Evolutionary conservation across 163 green algal genomes (phyloP).

Genomic region (Chloroidium sp.): DNA sequence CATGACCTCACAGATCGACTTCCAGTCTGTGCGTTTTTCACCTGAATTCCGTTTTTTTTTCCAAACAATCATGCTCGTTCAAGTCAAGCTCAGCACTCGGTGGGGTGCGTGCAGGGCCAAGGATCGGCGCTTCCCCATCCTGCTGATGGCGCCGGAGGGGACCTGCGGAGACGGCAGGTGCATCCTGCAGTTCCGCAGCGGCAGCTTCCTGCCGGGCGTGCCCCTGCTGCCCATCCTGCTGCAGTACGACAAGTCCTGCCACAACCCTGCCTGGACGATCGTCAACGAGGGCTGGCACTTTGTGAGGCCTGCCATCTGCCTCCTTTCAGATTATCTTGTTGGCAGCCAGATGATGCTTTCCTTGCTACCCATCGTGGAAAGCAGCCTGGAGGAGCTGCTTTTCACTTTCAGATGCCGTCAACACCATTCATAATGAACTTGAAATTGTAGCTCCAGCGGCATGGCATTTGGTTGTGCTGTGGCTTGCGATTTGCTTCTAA

Average conservation of each 20-base stretch:
- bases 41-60: too few species aligned
- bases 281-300: conserved; percentile 24
- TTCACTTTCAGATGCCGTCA: not conserved
- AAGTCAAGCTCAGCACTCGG: not conserved
- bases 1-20: too few species aligned
- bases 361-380: too few species aligned
- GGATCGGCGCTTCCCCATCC: conserved; percentile 26
- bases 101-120: conserved; percentile 10
- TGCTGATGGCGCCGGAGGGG: conserved; percentile 41
- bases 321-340: not conserved
- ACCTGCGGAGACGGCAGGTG: conserved; percentile 34
- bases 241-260: conserved; percentile 20
- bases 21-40: too few species aligned
- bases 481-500: not conserved
- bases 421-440: not conserved
- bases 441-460: too few species aligned
- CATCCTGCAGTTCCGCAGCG: conserved; percentile 37
- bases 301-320: not conserved
- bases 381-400: not conserved
- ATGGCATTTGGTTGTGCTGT: not conserved
- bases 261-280: conserved; percentile 43
- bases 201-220: conserved; percentile 35
- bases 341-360: too few species aligned
- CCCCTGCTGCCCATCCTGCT: conserved; percentile 42
- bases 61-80: too few species aligned